phyloP scores from a whole-genome alignment of 768 basidiomycete genomes.

The Russula lepida region DNA sequence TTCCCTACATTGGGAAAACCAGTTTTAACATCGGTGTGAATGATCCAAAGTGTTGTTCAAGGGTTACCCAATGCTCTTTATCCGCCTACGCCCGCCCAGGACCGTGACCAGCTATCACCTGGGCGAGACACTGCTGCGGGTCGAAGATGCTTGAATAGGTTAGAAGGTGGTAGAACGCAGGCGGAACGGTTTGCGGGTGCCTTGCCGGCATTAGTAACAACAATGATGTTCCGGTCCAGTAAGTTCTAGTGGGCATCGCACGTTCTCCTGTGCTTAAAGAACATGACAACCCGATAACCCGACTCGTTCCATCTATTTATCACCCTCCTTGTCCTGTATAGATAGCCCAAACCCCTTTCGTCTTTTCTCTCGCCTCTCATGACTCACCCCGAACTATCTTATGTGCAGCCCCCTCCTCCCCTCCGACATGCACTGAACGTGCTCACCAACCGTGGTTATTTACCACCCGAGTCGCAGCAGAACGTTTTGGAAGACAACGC shows the following conservation, averaged over 20 bases:
- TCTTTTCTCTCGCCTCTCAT: neutral
- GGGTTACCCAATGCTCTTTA: neutral
- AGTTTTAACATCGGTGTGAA: neutral
- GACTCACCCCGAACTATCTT: neutral
- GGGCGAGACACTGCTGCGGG: neutral
- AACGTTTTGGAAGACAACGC: constrained; percentile 1
- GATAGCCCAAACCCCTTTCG: no score
- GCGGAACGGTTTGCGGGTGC: no score
- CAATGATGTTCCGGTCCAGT: neutral
- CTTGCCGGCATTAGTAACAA: no score
- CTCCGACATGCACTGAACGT: constrained; percentile 21
- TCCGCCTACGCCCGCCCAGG: neutral
- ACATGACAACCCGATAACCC: neutral
- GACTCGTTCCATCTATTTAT: constrained; percentile 2
- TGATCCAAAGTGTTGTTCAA: neutral
- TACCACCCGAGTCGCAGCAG: constrained; percentile 6
- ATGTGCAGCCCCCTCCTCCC: neutral
- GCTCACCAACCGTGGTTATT: constrained; percentile 19
- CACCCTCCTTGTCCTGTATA: no score
- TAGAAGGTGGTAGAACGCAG: no score
- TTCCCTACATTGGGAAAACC: neutral
- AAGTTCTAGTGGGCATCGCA: neutral
- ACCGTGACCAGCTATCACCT: neutral
- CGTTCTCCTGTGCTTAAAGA: neutral
- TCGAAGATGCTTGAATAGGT: neutral